Evolutionary conservation across 345 rosid species (phyloP).

Genomic region (Passiflora organensis): DNA sequence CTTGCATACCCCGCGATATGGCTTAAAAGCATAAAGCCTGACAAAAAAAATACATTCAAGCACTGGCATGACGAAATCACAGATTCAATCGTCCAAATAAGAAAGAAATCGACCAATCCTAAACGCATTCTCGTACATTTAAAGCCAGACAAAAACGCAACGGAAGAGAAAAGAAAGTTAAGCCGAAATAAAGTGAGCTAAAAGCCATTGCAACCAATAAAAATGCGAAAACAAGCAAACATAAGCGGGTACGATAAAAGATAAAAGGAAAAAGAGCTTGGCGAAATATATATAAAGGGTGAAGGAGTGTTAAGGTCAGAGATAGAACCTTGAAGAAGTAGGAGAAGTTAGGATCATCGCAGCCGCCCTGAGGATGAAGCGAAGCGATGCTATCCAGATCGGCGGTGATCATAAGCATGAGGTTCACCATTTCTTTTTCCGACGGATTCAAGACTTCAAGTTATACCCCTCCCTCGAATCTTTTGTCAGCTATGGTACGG

Average conservation of each 20-base stretch:
- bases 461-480: constrained; percentile 3
- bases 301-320: neutral
- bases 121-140: too few species aligned
- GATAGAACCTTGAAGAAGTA: constrained; percentile 71
- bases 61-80: too few species aligned
- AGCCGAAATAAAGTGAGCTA: neutral
- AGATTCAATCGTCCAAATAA: too few species aligned
- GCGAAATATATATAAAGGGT: neutral
- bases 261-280: neutral
- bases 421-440: constrained; percentile 63
- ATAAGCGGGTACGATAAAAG: neutral
- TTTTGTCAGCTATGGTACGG: neutral
- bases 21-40: too few species aligned
- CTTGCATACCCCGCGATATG: too few species aligned
- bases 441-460: constrained; percentile 1
- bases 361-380: constrained; percentile 78
- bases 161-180: neutral
- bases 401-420: constrained; percentile 63
- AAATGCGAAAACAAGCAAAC: neutral
- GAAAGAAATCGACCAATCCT: too few species aligned
- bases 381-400: constrained; percentile 72
- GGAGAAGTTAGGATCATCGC: constrained; percentile 70
- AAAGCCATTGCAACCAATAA: neutral
- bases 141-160: too few species aligned
- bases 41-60: too few species aligned